Conservation (phyloP, 805 yeast genomes). For the Candida lessepsii region DNA sequence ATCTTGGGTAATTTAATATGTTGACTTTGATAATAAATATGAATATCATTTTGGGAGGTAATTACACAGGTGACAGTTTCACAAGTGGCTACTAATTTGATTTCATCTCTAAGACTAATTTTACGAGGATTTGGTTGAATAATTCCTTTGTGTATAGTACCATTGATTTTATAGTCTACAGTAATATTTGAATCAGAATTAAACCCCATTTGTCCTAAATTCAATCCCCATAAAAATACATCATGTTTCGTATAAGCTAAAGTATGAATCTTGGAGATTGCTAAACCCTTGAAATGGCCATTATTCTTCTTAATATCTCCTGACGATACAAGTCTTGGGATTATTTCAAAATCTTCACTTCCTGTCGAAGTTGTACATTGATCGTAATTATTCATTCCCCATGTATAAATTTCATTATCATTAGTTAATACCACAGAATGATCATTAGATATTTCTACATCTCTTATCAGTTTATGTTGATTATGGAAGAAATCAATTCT, state of each 20-base stretch:
- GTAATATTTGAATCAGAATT: conserved; percentile 16
- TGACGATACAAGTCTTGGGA: conserved; percentile 39
- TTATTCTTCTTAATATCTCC: conserved; percentile 43
- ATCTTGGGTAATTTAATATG: conserved; percentile 49
- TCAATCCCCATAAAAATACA: conserved; percentile 71
- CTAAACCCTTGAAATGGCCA: conserved; percentile 39
- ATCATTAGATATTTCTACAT: conserved; percentile 57
- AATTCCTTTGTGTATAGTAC: conserved; percentile 35
- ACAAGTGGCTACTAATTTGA: conserved; percentile 59
- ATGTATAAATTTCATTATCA: conserved; percentile 57
- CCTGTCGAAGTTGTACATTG: conserved; percentile 49
- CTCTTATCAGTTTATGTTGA: conserved; percentile 22
- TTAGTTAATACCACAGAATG: conserved; percentile 62
- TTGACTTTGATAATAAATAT: conserved; percentile 56
- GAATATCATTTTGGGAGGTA: conserved; percentile 56
- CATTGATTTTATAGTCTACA: conserved; percentile 27
- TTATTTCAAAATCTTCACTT: conserved; percentile 28
- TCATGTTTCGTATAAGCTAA: conserved; percentile 52
- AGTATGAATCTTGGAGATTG: conserved; percentile 71
- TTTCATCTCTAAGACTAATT: conserved; percentile 45
- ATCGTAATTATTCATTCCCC: conserved; percentile 75
- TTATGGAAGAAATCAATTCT: conserved; percentile 38
- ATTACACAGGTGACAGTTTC: conserved; percentile 71
- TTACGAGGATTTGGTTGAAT: conserved; percentile 39
- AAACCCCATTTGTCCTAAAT: conserved; percentile 79